phyloP scores from a whole-genome alignment of 78 protist genomes.

The Mastigamoeba balamuthi region DNA sequence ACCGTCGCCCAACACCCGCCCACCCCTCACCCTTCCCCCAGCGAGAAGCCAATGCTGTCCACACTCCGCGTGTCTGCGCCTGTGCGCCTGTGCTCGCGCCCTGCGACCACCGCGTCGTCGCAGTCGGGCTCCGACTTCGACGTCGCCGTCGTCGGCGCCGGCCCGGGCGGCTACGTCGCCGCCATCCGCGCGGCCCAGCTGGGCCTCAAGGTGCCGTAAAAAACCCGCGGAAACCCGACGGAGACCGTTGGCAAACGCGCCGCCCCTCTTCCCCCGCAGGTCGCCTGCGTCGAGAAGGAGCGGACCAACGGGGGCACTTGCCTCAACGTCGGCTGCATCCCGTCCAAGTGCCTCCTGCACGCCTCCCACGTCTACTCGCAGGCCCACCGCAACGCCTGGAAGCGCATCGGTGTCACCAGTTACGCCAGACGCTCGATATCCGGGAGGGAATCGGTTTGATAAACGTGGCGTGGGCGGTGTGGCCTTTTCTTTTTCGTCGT shows the following conservation, averaged over 20 bases:
- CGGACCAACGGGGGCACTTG: constrained; percentile 98
- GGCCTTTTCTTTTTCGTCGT: too few species aligned
- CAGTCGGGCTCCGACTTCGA: too few species aligned
- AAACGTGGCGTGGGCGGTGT: too few species aligned
- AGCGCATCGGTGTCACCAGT: not conserved
- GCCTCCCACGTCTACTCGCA: constrained; percentile 86
- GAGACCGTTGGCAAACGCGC: constrained; percentile 2
- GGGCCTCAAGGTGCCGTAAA: constrained; percentile 86
- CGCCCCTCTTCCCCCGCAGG: not conserved
- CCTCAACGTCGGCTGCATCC: constrained; percentile 99
- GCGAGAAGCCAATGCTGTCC: too few species aligned
- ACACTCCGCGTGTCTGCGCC: too few species aligned
- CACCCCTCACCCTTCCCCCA: too few species aligned
- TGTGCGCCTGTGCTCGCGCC: too few species aligned
- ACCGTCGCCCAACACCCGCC: too few species aligned
- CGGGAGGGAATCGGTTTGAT: too few species aligned
- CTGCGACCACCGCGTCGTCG: too few species aligned
- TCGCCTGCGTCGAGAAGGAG: constrained; percentile 84
- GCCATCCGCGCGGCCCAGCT: constrained; percentile 99
- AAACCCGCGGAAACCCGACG: too few species aligned
- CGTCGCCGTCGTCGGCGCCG: constrained; percentile 95
- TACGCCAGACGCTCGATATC: not conserved
- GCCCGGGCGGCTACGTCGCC: constrained; percentile 99
- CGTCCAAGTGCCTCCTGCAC: constrained; percentile 97
- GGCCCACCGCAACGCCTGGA: constrained; percentile 23